These are phyloP conservation scores for Aspergillus sclerotialis DNA, from an alignment of 2,329 filamentous ascomycete genomes.

Conservation along the genomic window DNA sequence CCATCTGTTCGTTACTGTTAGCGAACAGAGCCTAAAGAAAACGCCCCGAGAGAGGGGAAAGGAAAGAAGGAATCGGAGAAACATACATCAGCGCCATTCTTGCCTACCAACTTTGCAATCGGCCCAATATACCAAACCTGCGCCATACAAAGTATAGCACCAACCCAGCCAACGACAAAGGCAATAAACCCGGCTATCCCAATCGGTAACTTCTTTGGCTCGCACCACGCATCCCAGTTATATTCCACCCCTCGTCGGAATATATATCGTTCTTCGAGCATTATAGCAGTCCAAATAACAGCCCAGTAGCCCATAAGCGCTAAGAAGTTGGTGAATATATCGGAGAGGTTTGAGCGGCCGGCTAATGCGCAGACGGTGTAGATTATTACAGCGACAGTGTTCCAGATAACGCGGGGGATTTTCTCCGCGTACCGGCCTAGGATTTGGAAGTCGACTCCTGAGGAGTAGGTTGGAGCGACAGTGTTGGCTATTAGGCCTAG, in stretches of 20 bases:
- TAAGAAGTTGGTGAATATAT: slow-evolving; percentile 63
- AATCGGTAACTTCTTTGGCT: slow-evolving; percentile 51
- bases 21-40: slow-evolving; percentile 13
- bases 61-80: slow-evolving; percentile 4
- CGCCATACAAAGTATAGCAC: slow-evolving; percentile 60
- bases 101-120: slow-evolving; percentile 50
- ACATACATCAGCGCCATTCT: slow-evolving; percentile 51
- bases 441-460: slow-evolving; percentile 62
- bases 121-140: slow-evolving; percentile 65
- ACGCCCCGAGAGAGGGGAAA: no score
- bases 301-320: slow-evolving; percentile 67
- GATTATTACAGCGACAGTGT: slow-evolving; percentile 54
- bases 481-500: slow-evolving; percentile 61
- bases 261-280: slow-evolving; percentile 52
- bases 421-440: slow-evolving; percentile 52
- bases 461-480: slow-evolving; percentile 57
- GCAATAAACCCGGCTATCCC: slow-evolving; percentile 56
- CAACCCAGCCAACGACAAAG: slow-evolving; percentile 59
- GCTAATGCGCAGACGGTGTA: slow-evolving; percentile 59
- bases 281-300: slow-evolving; percentile 57
- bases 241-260: slow-evolving; percentile 50
- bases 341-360: slow-evolving; percentile 53
- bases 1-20: slow-evolving; percentile 36
- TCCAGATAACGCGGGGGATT: slow-evolving; percentile 60
- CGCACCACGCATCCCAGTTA: slow-evolving; percentile 57